These are phyloP conservation scores for Pugionium dolabratum DNA, from an alignment of 345 rosid genomes.

Conservation along the genomic window DNA sequence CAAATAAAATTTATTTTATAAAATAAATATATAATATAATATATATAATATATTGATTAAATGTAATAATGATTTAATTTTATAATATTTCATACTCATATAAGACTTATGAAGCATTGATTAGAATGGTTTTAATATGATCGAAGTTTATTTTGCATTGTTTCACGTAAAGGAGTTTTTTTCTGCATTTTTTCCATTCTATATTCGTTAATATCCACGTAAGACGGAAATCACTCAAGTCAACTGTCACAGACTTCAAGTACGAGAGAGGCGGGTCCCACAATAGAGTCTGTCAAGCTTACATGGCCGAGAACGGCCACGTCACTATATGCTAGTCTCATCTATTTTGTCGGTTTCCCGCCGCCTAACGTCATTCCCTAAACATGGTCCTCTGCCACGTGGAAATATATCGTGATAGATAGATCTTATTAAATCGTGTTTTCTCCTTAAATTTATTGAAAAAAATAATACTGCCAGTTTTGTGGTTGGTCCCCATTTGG, in stretches of 20 bases:
- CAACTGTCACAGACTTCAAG: not conserved
- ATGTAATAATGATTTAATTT: too few species aligned
- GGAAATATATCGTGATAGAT: not conserved
- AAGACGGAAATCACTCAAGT: not conserved
- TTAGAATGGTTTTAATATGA: too few species aligned
- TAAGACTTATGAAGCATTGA: too few species aligned
- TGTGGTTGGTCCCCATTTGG: conserved; percentile 33
- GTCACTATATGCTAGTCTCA: conserved; percentile 20
- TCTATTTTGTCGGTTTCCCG: conserved; percentile 21
- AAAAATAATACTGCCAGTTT: not conserved
- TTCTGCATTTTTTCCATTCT: too few species aligned
- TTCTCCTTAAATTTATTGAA: not conserved
- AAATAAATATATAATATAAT: too few species aligned
- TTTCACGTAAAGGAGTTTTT: too few species aligned
- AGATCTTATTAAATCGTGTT: conserved; percentile 19
- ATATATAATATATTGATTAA: too few species aligned
- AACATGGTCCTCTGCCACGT: conserved; percentile 25
- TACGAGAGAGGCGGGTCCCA: not conserved
- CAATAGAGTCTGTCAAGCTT: not conserved
- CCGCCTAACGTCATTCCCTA: conserved; percentile 45
- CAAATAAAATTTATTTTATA: too few species aligned
- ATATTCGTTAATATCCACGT: too few species aligned
- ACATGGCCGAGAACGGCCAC: conserved; percentile 30
- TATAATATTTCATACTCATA: too few species aligned
- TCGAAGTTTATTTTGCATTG: too few species aligned